Evolutionary conservation across 2,329 filamentous ascomycete species (phyloP).

Genomic region (Trichoderma atrobrunneum): DNA sequence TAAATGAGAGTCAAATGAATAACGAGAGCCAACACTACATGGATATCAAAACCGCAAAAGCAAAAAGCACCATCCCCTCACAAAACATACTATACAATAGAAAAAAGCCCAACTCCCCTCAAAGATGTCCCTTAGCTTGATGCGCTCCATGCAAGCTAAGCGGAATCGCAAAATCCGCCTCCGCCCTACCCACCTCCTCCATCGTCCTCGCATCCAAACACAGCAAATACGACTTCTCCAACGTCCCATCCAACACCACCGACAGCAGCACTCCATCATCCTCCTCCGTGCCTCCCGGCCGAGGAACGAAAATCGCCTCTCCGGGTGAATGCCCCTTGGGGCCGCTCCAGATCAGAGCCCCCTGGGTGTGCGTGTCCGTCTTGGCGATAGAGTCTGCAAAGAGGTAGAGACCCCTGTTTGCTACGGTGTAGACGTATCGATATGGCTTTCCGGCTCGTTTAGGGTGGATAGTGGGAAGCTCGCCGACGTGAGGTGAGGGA

Average conservation of each 20-base stretch:
- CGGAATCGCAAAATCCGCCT: conserved; percentile 57
- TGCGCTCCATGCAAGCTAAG: conserved; percentile 66
- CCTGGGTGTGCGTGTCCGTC: conserved; percentile 56
- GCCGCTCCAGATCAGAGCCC: conserved; percentile 55
- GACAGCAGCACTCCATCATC: conserved; percentile 63
- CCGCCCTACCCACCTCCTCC: conserved; percentile 62
- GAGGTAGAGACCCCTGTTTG: conserved; percentile 56
- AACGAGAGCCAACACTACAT: neutral
- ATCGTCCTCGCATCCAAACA: conserved; percentile 62
- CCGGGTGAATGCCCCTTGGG: conserved; percentile 61
- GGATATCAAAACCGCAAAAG: neutral
- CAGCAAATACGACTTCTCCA: conserved; percentile 60
- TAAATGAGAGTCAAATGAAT: neutral
- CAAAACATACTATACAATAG: neutral
- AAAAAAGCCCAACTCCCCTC: neutral
- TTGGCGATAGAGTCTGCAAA: conserved; percentile 64
- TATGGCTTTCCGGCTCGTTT: conserved; percentile 49
- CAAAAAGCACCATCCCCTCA: neutral
- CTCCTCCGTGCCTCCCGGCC: conserved; percentile 45
- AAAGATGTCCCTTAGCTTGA: neutral
- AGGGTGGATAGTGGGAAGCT: conserved; percentile 67
- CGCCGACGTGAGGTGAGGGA: conserved; percentile 53
- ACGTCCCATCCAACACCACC: conserved; percentile 62
- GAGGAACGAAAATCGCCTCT: conserved; percentile 64
- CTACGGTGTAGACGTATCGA: conserved; percentile 59